Evolutionary conservation across 139 green algal species (phyloP).

Genomic region (Microglena sp.): DNA sequence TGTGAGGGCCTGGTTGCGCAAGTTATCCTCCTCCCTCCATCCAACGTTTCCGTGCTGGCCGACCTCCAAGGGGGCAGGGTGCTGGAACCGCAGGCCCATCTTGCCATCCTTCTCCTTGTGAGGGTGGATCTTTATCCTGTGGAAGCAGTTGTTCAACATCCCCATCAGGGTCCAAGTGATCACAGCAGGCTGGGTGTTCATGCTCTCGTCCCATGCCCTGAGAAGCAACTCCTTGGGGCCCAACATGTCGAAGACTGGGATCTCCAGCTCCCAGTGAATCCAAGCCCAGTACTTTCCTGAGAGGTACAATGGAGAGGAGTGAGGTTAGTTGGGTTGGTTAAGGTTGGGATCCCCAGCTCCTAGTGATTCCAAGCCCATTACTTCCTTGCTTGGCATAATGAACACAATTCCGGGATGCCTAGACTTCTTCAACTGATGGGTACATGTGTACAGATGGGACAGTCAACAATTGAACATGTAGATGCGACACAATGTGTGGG

Average conservation of each 20-base stretch:
- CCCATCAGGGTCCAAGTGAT: constrained; percentile 96
- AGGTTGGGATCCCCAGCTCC: constrained; percentile 33
- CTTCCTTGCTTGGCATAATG: constrained; percentile 50
- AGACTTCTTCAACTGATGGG: neutral
- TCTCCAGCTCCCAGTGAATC: constrained; percentile 62
- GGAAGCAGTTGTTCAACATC: constrained; percentile 98
- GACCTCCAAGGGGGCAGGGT: constrained; percentile 60
- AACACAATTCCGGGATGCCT: neutral
- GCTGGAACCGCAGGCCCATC: constrained; percentile 71
- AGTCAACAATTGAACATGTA: too few relatives aligned
- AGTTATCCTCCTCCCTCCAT: constrained; percentile 58
- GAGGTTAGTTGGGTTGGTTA: neutral
- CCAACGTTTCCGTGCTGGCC: constrained; percentile 44
- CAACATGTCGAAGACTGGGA: constrained; percentile 56
- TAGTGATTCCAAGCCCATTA: constrained; percentile 83
- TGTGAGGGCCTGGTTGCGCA: constrained; percentile 25
- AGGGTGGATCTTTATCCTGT: constrained; percentile 40
- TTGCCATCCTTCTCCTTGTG: constrained; percentile 26
- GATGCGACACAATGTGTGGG: too few relatives aligned
- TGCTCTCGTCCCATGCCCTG: constrained; percentile 69
- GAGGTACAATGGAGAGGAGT: neutral
- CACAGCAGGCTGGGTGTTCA: constrained; percentile 77
- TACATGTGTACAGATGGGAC: too few relatives aligned
- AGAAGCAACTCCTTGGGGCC: constrained; percentile 52
- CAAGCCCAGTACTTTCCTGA: constrained; percentile 85